Evolutionary conservation across 306 rosid genomes (phyloP).

Genomic region (Hippophae gyantsensis): DNA sequence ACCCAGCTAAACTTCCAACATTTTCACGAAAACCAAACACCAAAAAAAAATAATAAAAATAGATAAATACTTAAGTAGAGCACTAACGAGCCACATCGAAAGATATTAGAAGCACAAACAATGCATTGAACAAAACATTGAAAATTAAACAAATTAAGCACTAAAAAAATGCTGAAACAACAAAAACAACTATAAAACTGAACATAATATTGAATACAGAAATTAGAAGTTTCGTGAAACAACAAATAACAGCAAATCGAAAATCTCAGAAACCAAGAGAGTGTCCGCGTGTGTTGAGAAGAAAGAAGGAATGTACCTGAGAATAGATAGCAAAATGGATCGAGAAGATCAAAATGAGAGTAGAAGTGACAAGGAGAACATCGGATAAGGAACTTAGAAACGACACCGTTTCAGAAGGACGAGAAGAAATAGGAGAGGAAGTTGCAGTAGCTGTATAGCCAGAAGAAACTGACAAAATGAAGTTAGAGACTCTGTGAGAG

Average conservation of each 20-base stretch:
- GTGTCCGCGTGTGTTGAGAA: not conserved
- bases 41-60: not conserved
- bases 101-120: too few species aligned
- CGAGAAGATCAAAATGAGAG: constrained; percentile 34
- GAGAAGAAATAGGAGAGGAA: constrained; percentile 33
- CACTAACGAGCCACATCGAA: not conserved
- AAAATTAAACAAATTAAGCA: constrained; percentile 7
- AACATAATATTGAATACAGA: not conserved
- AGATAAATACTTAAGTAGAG: not conserved
- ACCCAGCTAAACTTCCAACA: constrained; percentile 17
- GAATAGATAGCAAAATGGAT: constrained; percentile 29
- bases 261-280: not conserved
- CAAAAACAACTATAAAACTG: constrained; percentile 6
- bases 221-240: not conserved
- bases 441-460: constrained; percentile 68
- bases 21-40: constrained; percentile 5
- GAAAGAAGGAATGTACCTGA: constrained; percentile 28
- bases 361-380: constrained; percentile 8
- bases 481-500: not conserved
- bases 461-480: constrained; percentile 37
- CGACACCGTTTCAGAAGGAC: constrained; percentile 45
- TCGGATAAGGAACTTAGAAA: constrained; percentile 26
- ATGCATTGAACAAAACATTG: too few species aligned
- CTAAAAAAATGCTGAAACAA: not conserved
- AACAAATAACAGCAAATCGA: not conserved